These are phyloP conservation scores for Chlorella sorokiniana DNA, from an alignment of 139 green algal genomes.

Conservation along the genomic window DNA sequence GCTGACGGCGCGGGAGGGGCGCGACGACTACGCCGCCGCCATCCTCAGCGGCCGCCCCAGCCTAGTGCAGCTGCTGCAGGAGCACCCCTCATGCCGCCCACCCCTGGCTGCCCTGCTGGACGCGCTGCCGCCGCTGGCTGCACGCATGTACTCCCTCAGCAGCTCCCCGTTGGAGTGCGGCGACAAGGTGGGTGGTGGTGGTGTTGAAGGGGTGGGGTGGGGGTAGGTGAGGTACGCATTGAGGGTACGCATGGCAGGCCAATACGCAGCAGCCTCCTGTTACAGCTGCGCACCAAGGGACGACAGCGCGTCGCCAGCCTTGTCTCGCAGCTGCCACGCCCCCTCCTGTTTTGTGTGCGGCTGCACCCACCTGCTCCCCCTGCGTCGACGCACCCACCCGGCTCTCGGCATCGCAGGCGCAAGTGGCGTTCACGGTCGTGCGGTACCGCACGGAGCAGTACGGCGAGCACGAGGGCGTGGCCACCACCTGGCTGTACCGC, in stretches of 20 bases:
- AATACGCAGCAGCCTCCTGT: too few relatives aligned
- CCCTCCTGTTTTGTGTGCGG: too few relatives aligned
- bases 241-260: too few relatives aligned
- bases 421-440: constrained; percentile 83
- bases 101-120: constrained; percentile 83
- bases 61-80: constrained; percentile 82
- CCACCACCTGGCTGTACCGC: constrained; percentile 81
- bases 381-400: not conserved
- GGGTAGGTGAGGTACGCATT: too few relatives aligned
- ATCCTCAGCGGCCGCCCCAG: constrained; percentile 65
- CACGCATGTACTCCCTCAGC: constrained; percentile 91
- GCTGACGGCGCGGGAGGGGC: constrained; percentile 61
- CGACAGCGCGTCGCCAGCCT: too few relatives aligned
- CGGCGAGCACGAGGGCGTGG: constrained; percentile 68
- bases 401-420: constrained; percentile 4
- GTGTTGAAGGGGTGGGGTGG: not conserved
- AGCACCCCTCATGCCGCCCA: constrained; percentile 78
- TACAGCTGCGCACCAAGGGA: too few relatives aligned
- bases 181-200: not conserved
- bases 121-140: constrained; percentile 73
- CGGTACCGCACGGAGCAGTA: constrained; percentile 56
- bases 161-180: constrained; percentile 44
- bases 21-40: constrained; percentile 53
- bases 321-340: too few relatives aligned
- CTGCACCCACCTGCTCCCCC: not conserved